Base-by-base conservation (phyloP, 768 basidiomycete species). In the Lyophyllum atratum region DNA sequence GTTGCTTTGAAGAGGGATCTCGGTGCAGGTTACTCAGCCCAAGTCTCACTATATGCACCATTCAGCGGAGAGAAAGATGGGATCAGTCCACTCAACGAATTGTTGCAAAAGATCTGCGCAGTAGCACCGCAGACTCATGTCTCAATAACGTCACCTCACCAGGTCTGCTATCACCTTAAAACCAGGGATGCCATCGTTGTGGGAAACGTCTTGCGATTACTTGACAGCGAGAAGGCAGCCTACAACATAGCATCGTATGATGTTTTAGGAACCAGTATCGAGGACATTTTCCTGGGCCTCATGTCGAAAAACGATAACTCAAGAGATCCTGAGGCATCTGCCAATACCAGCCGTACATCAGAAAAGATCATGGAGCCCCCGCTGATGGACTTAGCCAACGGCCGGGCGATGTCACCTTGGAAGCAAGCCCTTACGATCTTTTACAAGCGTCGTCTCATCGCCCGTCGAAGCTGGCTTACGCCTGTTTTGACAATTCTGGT, bases 241-340 rank as follows among this genome's bases (percentile, higher is more conserved):
- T 73, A 76, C 42, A 56, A 66, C 9, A 73, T 90, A 34, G 64
- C 64, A 0, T 84, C 83, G 0, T 89, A 87, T 63, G 86, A 91
- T 54, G 77, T 91, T 22, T 70, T 88, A 21, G 86, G 88, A 10
- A 86, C 90, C 0, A 84, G 89, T 8, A 86, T 93, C 39, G 91
- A 93, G 68, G 89, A 92, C 55, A 88, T 93, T 44, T 93, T 93
- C 74, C 77, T 93, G 19, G 78, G 81, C 39, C 70, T 93, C 17
- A 90, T 92, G 88, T 70, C 70, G 46, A 73, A 78, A 15, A 72
- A 80, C 25, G 70, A 76, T 14, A 59, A 58, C 2, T 59, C 66
- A 14, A 62, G 65, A 42, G 56, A 60, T 26, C 61, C 65, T n/a
- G 61, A 51, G 2, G 61, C 61, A 19, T 66, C 71, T 45, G 26